Base-by-base conservation (phyloP, 306 rosid genomes). In the Vigna radiata region DNA sequence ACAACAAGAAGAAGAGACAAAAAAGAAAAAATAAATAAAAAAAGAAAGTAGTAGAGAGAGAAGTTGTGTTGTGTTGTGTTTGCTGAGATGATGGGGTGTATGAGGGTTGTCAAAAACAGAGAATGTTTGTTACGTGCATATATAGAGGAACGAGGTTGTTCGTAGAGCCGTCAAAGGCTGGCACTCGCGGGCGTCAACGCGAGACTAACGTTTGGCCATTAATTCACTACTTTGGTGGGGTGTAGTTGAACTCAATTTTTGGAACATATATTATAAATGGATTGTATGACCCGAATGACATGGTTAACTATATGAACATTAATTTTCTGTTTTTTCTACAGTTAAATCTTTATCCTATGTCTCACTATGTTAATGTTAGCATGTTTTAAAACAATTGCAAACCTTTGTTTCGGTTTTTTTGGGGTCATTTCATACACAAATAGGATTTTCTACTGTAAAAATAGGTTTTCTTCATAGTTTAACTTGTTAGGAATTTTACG, bases 161-260 rank as follows among this genome's bases (percentile, higher is more conserved):
- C 80, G 79, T 77, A 70, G 76, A 74, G 84, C 61, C 80, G 87
- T 84, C 86, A 79, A 29, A 70, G 68, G 62, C 72, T 79, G 69
- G 78, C 78, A 49, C 67, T 67, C 50, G 70, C 76, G 54, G 59
- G 64, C 80, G 90, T 89, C 97, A 89, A 89, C 89, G 83, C 97
- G 91, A 88, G 17, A 48, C 8, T 66, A 23, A 3, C 82, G 92
- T 78, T 49, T 15, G 63, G 56, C 92, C 97, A 37, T 36, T 4
- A 19, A 65, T 73, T 80, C 64, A 39, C 70, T 37, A 37, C 68
- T 52, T 44, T 46, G 56, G 70, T 65, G 70, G 70, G 70, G 49
- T 65, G 15, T 9, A 65, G 29, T 65, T 16, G 46, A 60, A 16
- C 8, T 61, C 44, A 61, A 15, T 61, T 61, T 61, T 61, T 60